Evolutionary conservation across 768 basidiomycete genomes (phyloP), one percentile per base, ranked within the genome.

Genomic region (Amanita muscaria): DNA sequence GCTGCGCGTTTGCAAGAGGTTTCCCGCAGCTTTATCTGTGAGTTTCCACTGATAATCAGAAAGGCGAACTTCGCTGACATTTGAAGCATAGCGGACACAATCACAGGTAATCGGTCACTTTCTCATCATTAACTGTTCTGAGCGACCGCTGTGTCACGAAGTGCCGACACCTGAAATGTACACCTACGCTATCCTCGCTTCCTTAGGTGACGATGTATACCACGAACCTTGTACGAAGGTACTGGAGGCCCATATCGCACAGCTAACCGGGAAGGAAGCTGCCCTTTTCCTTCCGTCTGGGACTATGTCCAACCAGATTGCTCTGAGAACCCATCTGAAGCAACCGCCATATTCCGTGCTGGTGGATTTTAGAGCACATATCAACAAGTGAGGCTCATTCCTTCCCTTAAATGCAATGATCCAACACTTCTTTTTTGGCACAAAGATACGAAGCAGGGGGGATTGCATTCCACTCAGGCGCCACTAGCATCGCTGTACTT

Each of bases 321-420:
- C 84, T 4, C 67, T 94, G 42, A 77, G 94, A 44, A 79, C 88
- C 0, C 92, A 93, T 59, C 76, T 97, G 46, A 77, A 74, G 49
- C 89, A 92, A 55, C 94, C 94, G 0, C 94, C 94, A 1, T 80
- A 94, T 62, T 83, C 88, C 6, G 72, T 99, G 33, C 63, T 98
- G n/a, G 78, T 77, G 44, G 92, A 97, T 55, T 69, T 81, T 44
- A 78, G 92, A 22, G 74, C 88, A n/a, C 92, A 94, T 56, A 83
- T 94, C 34, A 71, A 83, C 64, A 79, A 72, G 79, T 80, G 48
- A 39, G 69, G 44, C 7, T 21, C n/a, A n/a, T n/a, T n/a, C n/a
- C n/a, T n/a, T n/a, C n/a, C n/a, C n/a, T n/a, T n/a, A n/a, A n/a
- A n/a, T n/a, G n/a, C n/a, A n/a, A n/a, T n/a, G n/a, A n/a, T n/a